Conservation (phyloP, 345 rosid genomes). For the Citrus mangshanensis region DNA sequence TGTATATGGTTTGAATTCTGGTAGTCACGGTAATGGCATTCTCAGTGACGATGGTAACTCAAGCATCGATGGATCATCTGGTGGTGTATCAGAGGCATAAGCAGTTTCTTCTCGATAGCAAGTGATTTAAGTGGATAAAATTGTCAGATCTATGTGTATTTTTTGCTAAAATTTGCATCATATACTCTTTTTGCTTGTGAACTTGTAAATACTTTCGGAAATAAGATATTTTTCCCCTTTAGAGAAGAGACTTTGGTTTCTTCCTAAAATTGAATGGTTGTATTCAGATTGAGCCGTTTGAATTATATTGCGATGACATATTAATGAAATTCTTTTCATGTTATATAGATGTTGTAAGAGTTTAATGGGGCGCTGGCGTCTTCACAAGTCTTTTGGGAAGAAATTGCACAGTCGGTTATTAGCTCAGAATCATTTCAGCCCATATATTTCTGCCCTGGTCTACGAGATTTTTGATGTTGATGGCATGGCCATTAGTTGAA, state of each 20-base stretch:
- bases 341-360: neutral
- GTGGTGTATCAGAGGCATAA: neutral
- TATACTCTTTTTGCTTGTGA: neutral
- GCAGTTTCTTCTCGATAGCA: neutral
- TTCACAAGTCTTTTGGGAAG: too few relatives aligned
- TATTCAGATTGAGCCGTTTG: neutral
- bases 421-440: too few relatives aligned
- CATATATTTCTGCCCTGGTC: too few relatives aligned
- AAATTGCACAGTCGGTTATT: too few relatives aligned
- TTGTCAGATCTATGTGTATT: neutral
- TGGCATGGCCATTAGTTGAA: too few relatives aligned
- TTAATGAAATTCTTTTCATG: neutral
- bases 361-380: neutral
- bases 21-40: slow-evolving; percentile 10
- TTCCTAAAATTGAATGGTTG: neutral
- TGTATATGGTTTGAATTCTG: slow-evolving; percentile 32
- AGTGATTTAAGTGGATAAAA: neutral
- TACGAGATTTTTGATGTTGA: too few relatives aligned
- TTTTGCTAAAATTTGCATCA: neutral
- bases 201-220: neutral
- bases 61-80: neutral
- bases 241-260: neutral
- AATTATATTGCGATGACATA: neutral
- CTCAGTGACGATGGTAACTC: neutral
- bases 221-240: neutral